Base-by-base conservation (phyloP, 192 early-diverging fungal species). In the Jimgerdemannia lactiflua region DNA sequence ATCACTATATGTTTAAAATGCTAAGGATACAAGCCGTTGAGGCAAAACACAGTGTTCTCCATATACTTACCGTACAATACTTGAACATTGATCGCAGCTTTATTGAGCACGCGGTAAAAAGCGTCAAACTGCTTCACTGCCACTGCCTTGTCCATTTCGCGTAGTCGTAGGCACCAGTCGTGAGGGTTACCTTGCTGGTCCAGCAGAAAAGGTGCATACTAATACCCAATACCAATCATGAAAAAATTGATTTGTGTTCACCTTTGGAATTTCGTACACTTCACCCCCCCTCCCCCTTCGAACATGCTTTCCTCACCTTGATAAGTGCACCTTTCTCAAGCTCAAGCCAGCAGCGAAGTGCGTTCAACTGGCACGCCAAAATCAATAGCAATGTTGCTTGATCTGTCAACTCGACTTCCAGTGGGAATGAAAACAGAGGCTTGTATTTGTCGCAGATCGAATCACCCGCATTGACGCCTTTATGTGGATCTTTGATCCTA, bases 301-400 rank as follows among this genome's bases (percentile, higher is more conserved):
- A 29, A 29, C 29, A 29, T 29, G 4, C 17, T 4, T 0, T n/a
- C 65, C 75, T 42, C 82, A 87, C 86, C 59, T 84, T 77, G 0
- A 77, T 71, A 29, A 84, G 71, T 39, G 79, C 63, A n/a, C 83
- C 79, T 42, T 82, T 78, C 44, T 82, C 70, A 19, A 85, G 75
- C 43, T 83, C 84, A 43, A 79, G 78, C 78, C 81, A 86, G 67
- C 79, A 83, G 14, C 84, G 80, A 68, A 87, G 67, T 3, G 79
- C 73, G 64, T 84, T 87, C 49, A 80, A 77, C 42, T 86, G 83
- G 64, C 71, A 78, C 4, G 78, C 79, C 4, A 83, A 19, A 18
- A 83, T 65, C 14, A 83, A 54, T 9, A 74, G 64, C 20, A 83
- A 42, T 63, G 77, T 75, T 3, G 63, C 71, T 18, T 43, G 39